Base-by-base conservation (phyloP, 176 grass and related monocot genomes). In the Canna indica region DNA sequence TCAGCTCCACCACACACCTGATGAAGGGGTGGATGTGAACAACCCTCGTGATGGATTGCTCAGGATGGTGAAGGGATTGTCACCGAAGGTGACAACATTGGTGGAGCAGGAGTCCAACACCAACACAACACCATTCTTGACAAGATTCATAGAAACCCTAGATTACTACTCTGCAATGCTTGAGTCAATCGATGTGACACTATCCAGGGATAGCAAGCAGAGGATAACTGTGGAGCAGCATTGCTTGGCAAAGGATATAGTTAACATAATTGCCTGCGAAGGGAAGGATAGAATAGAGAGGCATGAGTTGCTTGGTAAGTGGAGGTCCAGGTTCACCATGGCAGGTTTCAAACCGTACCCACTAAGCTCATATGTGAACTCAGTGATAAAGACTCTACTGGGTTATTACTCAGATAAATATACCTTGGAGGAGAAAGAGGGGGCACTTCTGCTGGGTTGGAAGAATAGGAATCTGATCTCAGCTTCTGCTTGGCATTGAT, bases 101-200 rank as follows among this genome's bases (percentile, higher is more conserved):
- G 93, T 97, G 44, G 93, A 97, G 74, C 93, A 97, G 71, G 93
- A 97, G 73, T 97, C 93, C 0, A 90, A 97, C 81, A 97, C 93
- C 64, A 97, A 97, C 77, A 97, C 93, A 22, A 85, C 88, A 6
- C 89, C 88, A 25, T 97, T 97, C 77, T 59, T 92, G 77, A 87
- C 67, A 54, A 85, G 93, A 53, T 97, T 97, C 66, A 27, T 77
- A 1, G 93, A 97, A 78, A 97, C 93, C 8, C 56, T 97, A 68
- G 88, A 85, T 30, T 97, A 97, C 77, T 97, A 97, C 77, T 85
- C 79, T 6, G 88, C 88, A 18, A 97, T 97, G 93, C 91, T 97
- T 10, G 93, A 97, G 74, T 91, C 88, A 0, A 97, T 97, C 0
- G 93, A 97, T 9, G 39, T 75, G 48, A 90, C 85, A 7, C 59